Conservation (phyloP, 495 filamentous ascomycete genomes). For the Elaphomyces granulatus region DNA sequence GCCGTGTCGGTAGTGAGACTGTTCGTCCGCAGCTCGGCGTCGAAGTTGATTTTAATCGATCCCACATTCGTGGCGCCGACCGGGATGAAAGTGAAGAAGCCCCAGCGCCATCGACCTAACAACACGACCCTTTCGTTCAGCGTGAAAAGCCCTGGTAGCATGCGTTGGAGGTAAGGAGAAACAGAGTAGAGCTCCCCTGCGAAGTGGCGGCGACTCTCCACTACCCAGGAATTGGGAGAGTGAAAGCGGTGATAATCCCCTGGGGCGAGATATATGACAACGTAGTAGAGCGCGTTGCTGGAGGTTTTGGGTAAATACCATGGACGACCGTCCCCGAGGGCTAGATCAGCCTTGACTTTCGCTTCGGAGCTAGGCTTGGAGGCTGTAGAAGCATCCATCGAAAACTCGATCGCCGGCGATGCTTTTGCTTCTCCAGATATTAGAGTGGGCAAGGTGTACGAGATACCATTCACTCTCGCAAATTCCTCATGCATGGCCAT, state of each 20-base stretch:
- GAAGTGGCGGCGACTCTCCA: constrained; percentile 82
- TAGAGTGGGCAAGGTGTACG: constrained; percentile 82
- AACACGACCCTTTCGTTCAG: constrained; percentile 94
- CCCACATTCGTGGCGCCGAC: constrained; percentile 99
- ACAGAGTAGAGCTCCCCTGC: constrained; percentile 92
- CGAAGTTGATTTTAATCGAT: constrained; percentile 94
- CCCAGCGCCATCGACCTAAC: constrained; percentile 87
- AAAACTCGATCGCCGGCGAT: constrained; percentile 19
- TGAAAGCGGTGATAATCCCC: constrained; percentile 99
- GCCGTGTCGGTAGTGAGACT: constrained; percentile 77
- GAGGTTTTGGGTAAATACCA: constrained; percentile 63
- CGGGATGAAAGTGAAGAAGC: constrained; percentile 91
- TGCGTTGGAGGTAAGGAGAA: constrained; percentile 83
- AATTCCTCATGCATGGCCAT: constrained; percentile 79
- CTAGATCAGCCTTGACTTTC: constrained; percentile 73
- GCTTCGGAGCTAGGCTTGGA: constrained; percentile 56
- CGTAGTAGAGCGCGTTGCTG: constrained; percentile 69
- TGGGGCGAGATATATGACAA: constrained; percentile 93
- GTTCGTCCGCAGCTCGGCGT: constrained; percentile 87
- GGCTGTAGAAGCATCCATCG: constrained; percentile 49
- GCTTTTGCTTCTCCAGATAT: constrained; percentile 51
- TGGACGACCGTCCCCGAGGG: constrained; percentile 46
- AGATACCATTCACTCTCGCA: constrained; percentile 89
- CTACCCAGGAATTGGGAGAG: constrained; percentile 87
- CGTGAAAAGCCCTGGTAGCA: constrained; percentile 84